phyloP scores from a whole-genome alignment of 371 early-diverging fungal species.

The Fennellomyces sp. region DNA sequence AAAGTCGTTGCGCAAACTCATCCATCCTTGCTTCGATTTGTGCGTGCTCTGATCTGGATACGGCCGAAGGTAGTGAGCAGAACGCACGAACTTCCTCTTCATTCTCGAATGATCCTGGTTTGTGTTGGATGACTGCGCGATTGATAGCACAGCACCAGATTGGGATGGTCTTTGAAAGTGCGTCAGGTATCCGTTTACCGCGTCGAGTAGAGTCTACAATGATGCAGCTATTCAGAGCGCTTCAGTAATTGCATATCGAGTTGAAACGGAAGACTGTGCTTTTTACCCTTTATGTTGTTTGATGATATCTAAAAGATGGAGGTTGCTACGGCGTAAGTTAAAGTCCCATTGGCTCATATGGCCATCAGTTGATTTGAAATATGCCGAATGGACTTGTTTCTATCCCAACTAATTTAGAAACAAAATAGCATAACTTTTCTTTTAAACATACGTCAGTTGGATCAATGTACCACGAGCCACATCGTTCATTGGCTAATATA shows the following conservation, averaged over 20 bases:
- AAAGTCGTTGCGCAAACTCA: constrained; percentile 62
- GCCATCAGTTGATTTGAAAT: constrained; percentile 93
- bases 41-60: constrained; percentile 73
- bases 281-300: constrained; percentile 59
- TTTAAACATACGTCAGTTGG: constrained; percentile 48
- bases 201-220: constrained; percentile 87
- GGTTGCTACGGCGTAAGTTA: constrained; percentile 76
- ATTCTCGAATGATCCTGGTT: too few species aligned
- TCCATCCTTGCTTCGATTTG: constrained; percentile 68
- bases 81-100: constrained; percentile 21
- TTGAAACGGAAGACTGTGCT: not conserved
- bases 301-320: constrained; percentile 70
- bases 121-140: constrained; percentile 38
- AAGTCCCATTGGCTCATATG: constrained; percentile 87
- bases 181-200: constrained; percentile 86
- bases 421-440: not conserved
- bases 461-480: constrained; percentile 85
- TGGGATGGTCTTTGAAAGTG: constrained; percentile 84
- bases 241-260: not conserved
- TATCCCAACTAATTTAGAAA: constrained; percentile 17
- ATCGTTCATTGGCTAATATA: constrained; percentile 74
- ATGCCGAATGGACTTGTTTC: constrained; percentile 67
- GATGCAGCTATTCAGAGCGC: constrained; percentile 64
- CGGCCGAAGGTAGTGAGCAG: constrained; percentile 66
- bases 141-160: constrained; percentile 87